phyloP scores from a whole-genome alignment of 2,329 filamentous ascomycete species.

The Blumeria hordei region DNA sequence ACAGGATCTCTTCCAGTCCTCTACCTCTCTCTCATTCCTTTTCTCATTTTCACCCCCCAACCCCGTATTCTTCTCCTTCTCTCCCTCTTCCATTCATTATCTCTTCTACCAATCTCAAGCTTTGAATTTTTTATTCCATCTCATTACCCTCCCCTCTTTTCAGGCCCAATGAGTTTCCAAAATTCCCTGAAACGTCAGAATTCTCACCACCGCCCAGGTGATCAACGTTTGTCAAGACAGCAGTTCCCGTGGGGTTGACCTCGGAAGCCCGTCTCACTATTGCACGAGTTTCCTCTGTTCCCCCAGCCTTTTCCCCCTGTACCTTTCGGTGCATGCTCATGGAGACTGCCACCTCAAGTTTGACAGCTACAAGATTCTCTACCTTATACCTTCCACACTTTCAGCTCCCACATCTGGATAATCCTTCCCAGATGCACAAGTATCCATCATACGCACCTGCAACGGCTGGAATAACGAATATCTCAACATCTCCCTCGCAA shows the following conservation, averaged over 20 bases:
- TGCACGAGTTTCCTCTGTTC: background rate
- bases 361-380: constrained; percentile 46
- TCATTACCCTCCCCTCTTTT: background rate
- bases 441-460: constrained; percentile 28
- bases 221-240: constrained; percentile 17
- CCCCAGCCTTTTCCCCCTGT: background rate
- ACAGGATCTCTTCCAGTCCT: too few relatives aligned
- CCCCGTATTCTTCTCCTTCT: background rate
- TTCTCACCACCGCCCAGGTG: constrained; percentile 17
- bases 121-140: background rate
- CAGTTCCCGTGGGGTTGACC: background rate
- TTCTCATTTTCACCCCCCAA: background rate
- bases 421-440: constrained; percentile 22
- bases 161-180: constrained; percentile 15
- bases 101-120: background rate
- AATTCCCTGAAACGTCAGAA: constrained; percentile 15
- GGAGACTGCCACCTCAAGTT: constrained; percentile 25
- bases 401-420: constrained; percentile 39
- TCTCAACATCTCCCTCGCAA: constrained; percentile 22
- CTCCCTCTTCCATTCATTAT: background rate
- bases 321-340: constrained; percentile 4
- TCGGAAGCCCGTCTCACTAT: background rate
- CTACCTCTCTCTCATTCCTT: too few relatives aligned
- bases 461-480: constrained; percentile 17
- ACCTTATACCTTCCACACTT: constrained; percentile 44